Conservation (phyloP, 495 filamentous ascomycete genomes). For the Thermothielavioides terrestris region DNA sequence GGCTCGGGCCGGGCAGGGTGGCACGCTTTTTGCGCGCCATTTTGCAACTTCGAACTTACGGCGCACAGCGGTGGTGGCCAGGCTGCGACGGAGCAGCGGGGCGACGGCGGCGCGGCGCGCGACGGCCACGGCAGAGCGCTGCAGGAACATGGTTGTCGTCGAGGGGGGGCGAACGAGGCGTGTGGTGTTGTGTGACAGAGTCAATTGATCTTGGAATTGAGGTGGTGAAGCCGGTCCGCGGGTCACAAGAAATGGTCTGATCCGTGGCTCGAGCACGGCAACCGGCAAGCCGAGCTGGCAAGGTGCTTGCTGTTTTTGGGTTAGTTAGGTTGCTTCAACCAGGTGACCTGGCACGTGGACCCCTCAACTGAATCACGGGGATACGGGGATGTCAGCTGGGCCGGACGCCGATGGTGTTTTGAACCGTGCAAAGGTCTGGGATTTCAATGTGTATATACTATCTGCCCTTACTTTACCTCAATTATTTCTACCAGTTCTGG, state of each 20-base stretch:
- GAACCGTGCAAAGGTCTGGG: too few species aligned
- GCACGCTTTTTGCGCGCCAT: neutral
- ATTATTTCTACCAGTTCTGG: too few species aligned
- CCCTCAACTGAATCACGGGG: too few species aligned
- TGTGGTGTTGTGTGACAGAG: slow-evolving; percentile 4
- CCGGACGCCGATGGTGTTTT: too few species aligned
- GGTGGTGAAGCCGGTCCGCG: slow-evolving; percentile 6
- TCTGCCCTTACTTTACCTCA: too few species aligned
- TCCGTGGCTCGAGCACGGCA: slow-evolving; percentile 10
- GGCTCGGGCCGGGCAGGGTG: neutral
- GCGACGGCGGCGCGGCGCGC: slow-evolving; percentile 60
- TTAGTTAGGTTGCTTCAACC: too few species aligned
- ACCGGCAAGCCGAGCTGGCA: slow-evolving; percentile 12
- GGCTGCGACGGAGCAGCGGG: slow-evolving; percentile 49
- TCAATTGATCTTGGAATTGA: slow-evolving; percentile 12
- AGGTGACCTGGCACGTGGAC: slow-evolving; percentile 21
- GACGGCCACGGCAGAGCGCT: slow-evolving; percentile 65
- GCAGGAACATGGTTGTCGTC: slow-evolving; percentile 58
- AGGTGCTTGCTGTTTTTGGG: slow-evolving; percentile 16
- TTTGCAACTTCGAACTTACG: slow-evolving; percentile 39
- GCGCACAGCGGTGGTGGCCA: slow-evolving; percentile 49
- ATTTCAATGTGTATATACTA: too few species aligned
- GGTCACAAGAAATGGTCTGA: slow-evolving; percentile 25
- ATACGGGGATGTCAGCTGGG: too few species aligned
- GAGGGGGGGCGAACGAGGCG: too few species aligned